phyloP scores from a whole-genome alignment of 2,329 filamentous ascomycete species.

The Aspergillus costaricaensis region DNA sequence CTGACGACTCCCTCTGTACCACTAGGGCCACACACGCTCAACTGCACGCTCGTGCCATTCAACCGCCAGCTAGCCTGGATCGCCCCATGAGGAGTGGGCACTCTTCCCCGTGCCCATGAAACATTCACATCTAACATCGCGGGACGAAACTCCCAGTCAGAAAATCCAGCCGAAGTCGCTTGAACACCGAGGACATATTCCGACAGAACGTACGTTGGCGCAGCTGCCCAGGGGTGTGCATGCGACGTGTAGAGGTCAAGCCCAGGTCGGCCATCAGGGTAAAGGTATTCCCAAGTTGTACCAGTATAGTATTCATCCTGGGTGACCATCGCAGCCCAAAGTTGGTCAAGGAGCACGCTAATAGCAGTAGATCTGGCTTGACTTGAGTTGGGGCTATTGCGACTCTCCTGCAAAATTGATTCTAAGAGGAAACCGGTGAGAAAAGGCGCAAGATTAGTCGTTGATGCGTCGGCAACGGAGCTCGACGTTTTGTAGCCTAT shows the following conservation, averaged over 20 bases:
- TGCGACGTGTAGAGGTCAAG: conserved; percentile 48
- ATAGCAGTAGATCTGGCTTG: conserved; percentile 27
- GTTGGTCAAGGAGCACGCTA: conserved; percentile 35
- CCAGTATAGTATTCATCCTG: conserved; percentile 41
- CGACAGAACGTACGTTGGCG: conserved; percentile 49
- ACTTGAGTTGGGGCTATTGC: conserved; percentile 9
- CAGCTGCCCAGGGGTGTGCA: conserved; percentile 49
- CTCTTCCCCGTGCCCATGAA: conserved; percentile 4
- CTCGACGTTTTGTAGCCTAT: conserved; percentile 40
- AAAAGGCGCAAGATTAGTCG: conserved; percentile 47
- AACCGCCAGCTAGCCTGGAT: conserved; percentile 11
- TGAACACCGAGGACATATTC: conserved; percentile 26
- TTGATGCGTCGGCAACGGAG: conserved; percentile 19
- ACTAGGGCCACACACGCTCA: background rate
- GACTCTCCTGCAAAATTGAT: conserved; percentile 31
- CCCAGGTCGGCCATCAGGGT: conserved; percentile 42
- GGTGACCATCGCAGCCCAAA: conserved; percentile 48
- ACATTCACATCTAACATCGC: conserved; percentile 4
- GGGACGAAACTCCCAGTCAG: conserved; percentile 5
- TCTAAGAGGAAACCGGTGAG: conserved; percentile 49
- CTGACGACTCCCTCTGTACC: background rate
- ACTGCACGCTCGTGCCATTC: background rate
- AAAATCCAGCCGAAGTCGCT: background rate
- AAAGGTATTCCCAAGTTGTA: conserved; percentile 51
- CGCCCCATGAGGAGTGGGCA: conserved; percentile 5